phyloP scores from a whole-genome alignment of 2,329 filamentous ascomycete genomes.

The Albifimbria verrucaria region DNA sequence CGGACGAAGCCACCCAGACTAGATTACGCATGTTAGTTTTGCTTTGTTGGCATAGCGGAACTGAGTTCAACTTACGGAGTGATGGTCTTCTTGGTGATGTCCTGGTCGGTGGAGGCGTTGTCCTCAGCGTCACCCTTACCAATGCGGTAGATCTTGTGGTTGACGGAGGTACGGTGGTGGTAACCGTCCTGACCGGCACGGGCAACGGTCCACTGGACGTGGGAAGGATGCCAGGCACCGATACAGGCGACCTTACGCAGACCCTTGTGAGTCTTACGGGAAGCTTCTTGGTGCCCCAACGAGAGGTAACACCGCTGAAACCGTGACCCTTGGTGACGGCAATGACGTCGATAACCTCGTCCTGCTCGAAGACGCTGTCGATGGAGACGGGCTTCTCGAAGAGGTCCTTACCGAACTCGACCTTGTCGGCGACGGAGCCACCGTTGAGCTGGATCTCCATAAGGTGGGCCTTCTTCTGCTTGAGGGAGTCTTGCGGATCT shows the following conservation, averaged over 20 bases:
- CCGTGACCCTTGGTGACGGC: conserved; percentile 99
- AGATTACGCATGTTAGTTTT: conserved; percentile 27
- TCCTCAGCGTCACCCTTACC: conserved; percentile 88
- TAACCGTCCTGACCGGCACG: conserved; percentile 99
- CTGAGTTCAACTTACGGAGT: conserved; percentile 76
- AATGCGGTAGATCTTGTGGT: conserved; percentile 99
- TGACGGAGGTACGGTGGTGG: conserved; percentile 99
- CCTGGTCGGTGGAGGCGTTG: conserved; percentile 91
- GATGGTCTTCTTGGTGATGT: conserved; percentile 99
- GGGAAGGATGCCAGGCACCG: conserved; percentile 99
- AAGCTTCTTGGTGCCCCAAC: conserved; percentile 99
- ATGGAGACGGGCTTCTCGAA: conserved; percentile 99
- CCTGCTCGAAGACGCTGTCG: conserved; percentile 94
- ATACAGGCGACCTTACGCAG: conserved; percentile 99
- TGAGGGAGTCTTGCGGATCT: conserved; percentile 99
- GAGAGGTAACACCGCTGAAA: conserved; percentile 92
- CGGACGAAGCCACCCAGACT: conserved; percentile 99
- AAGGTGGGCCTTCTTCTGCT: conserved; percentile 99
- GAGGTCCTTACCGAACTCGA: conserved; percentile 88
- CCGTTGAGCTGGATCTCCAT: conserved; percentile 99
- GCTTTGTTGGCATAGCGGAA: not conserved
- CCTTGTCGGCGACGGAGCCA: conserved; percentile 93
- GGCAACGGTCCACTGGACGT: conserved; percentile 99
- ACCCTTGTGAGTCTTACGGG: conserved; percentile 99
- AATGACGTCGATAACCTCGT: conserved; percentile 99